Percentiles rank a stretch among this genome's conserved stretches.
phyloP scores from a whole-genome alignment of 2,329 filamentous ascomycete genomes.

The Sphaerulina vaccinii region DNA sequence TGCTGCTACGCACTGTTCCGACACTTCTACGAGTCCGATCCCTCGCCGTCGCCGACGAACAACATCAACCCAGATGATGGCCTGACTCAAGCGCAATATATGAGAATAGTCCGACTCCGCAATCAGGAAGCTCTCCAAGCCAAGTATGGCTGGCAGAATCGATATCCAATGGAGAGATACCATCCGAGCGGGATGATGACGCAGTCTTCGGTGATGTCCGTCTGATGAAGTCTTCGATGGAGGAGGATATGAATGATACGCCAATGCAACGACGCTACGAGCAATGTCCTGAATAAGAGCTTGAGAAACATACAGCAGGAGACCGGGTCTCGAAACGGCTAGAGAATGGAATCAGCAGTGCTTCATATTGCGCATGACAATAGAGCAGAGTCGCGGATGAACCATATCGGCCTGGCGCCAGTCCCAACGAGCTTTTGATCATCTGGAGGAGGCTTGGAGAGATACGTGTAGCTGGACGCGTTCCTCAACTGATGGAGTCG shows the following conservation, averaged over 20 bases:
- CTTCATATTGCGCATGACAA: too few relatives aligned
- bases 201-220: conserved; percentile 18
- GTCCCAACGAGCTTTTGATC: too few relatives aligned
- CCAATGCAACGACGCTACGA: too few relatives aligned
- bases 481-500: too few relatives aligned
- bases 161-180: conserved; percentile 8
- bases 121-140: conserved; percentile 25
- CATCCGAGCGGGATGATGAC: conserved; percentile 13
- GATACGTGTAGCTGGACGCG: too few relatives aligned
- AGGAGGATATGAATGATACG: not conserved
- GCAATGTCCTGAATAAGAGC: too few relatives aligned
- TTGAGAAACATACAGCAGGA: too few relatives aligned
- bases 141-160: conserved; percentile 15
- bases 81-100: conserved; percentile 27
- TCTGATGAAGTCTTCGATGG: not conserved
- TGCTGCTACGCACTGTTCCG: conserved; percentile 23
- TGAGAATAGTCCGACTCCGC: conserved; percentile 26
- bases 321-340: too few relatives aligned
- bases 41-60: conserved; percentile 2
- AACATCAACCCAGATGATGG: conserved; percentile 14
- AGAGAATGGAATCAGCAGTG: too few relatives aligned
- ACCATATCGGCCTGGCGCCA: too few relatives aligned
- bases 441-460: too few relatives aligned
- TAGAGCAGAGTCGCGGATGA: too few relatives aligned
- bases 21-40: conserved; percentile 19